Evolutionary conservation across 2,329 filamentous ascomycete species (phyloP), one percentile per base, ranked within the genome.

Genomic region (Fusarium circinatum): DNA sequence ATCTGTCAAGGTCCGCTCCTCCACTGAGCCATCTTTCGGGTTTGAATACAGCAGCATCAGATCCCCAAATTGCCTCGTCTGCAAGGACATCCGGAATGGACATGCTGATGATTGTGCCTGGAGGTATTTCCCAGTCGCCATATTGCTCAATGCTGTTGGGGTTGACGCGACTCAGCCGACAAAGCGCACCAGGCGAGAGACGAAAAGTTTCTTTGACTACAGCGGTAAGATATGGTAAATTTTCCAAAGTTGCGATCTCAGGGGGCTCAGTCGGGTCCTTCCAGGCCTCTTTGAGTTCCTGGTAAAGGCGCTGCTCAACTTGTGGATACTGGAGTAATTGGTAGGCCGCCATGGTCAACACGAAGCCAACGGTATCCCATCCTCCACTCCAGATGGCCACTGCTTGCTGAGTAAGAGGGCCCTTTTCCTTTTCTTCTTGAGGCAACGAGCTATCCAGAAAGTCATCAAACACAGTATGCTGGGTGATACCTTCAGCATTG

Each of bases 331-430:
- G 22, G 6, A 60, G 41, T 9, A 63, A 30, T n/a, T 62, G 60
- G n/a, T 60, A 62, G 8, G 41, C 20, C 4, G 39, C 60, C 60
- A 62, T 32, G 15, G 41, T 62, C 24, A 62, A 20, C 4, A 41
- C 39, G 15, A 54, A 65, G 22, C 62, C 61, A 22, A 59, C 42
- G 10, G 47, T 47, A n/a, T 65, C 62, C 62, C 47, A 62, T 15
- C 57, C 62, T 14, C 57, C 57, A 20, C 57, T 65, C 62, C 47
- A 65, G 26, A 54, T 65, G 6, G 62, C 57, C 22, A 65, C 34
- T 18, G 62, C 47, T 48, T 65, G 57, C 15, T 62, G 57, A 20
- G 57, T 42, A 11, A 65, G 62, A 22, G 57, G 57, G 7, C 47
- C 47, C 6, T 52, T 52, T 45, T 41, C 45, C 22, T 62, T 65